phyloP scores from a whole-genome alignment of 805 yeast species.

The Millerozyma acaciae region DNA sequence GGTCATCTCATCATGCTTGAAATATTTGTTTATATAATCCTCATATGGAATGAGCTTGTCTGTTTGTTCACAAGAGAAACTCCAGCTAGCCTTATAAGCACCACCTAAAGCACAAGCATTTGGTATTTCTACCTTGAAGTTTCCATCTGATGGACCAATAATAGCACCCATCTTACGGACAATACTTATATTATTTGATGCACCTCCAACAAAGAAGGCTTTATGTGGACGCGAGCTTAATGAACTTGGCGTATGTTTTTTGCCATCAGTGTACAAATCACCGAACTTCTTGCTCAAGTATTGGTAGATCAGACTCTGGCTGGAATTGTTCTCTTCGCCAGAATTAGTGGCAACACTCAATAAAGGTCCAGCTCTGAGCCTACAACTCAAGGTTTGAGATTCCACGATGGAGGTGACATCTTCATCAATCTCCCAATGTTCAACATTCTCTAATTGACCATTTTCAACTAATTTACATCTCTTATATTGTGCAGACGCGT shows the following conservation, averaged over 20 bases:
- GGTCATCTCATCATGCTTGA: conserved; percentile 51
- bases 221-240: conserved; percentile 57
- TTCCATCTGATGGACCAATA: conserved; percentile 62
- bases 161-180: conserved; percentile 66
- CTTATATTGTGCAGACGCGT: conserved; percentile 60
- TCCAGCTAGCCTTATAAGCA: conserved; percentile 82
- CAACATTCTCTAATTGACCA: conserved; percentile 20
- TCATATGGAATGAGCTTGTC: conserved; percentile 41
- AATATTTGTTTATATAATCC: conserved; percentile 34
- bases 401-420: conserved; percentile 81
- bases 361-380: conserved; percentile 77
- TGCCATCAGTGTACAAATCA: conserved; percentile 47
- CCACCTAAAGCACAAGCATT: conserved; percentile 95
- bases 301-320: conserved; percentile 17
- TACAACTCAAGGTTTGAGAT: conserved; percentile 81
- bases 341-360: conserved; percentile 34
- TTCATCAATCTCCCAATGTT: conserved; percentile 47
- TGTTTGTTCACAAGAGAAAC: conserved; percentile 34
- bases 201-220: conserved; percentile 85
- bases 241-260: conserved; percentile 39
- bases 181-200: conserved; percentile 67
- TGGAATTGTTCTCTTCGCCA: background rate
- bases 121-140: conserved; percentile 68
- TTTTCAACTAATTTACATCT: conserved; percentile 41
- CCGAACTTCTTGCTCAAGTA: conserved; percentile 34